These are phyloP conservation scores for Leptographium lundbergii DNA, from an alignment of 2,329 filamentous ascomycete species.

Conservation along the genomic window DNA sequence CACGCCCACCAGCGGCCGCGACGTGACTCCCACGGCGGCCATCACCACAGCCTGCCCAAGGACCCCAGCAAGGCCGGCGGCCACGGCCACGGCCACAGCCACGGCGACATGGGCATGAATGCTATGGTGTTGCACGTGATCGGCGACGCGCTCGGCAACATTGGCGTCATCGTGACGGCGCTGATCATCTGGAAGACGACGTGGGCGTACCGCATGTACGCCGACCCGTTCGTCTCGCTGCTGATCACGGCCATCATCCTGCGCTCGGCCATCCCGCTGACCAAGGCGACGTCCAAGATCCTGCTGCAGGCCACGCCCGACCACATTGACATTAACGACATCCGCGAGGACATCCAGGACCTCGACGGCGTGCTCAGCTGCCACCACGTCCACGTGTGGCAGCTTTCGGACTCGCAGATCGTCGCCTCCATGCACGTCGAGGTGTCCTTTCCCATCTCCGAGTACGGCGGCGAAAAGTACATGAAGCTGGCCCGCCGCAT, in stretches of 20 bases:
- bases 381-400: slow-evolving; percentile 96
- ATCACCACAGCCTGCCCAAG: slow-evolving; percentile 69
- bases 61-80: slow-evolving; percentile 52
- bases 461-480: slow-evolving; percentile 65
- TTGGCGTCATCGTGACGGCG: slow-evolving; percentile 73
- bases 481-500: slow-evolving; percentile 81
- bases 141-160: slow-evolving; percentile 74
- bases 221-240: slow-evolving; percentile 83
- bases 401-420: slow-evolving; percentile 87
- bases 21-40: slow-evolving; percentile 50
- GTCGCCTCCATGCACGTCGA: slow-evolving; percentile 91
- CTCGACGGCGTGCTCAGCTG: slow-evolving; percentile 80
- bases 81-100: slow-evolving; percentile 61
- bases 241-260: slow-evolving; percentile 78
- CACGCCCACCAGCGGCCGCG: slow-evolving; percentile 20
- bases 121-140: slow-evolving; percentile 66
- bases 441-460: slow-evolving; percentile 79
- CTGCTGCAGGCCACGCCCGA: slow-evolving; percentile 88
- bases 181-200: slow-evolving; percentile 85
- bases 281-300: slow-evolving; percentile 70
- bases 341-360: slow-evolving; percentile 78
- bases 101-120: slow-evolving; percentile 91
- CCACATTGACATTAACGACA: slow-evolving; percentile 76
- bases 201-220: slow-evolving; percentile 71
- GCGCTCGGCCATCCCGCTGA: slow-evolving; percentile 64